A percentile compares a stretch with the other conserved stretches of the same genome.
Conservation (phyloP, 1,284 basidiomycete genomes). For the Boletus semigastroideus region DNA sequence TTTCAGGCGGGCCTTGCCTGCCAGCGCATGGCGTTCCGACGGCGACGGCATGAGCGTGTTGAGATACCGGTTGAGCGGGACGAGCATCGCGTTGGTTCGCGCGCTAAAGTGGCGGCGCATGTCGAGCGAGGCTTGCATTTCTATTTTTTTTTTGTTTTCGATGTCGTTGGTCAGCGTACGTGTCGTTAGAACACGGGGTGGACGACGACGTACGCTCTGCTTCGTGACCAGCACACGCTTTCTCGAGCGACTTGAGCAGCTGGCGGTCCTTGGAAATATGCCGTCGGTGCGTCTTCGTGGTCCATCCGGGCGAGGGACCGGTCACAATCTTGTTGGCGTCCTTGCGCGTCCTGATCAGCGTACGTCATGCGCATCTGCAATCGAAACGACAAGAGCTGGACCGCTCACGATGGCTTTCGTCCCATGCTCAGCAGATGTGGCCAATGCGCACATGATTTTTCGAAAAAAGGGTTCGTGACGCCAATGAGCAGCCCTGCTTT, state of each 20-base stretch:
- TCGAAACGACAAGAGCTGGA: not conserved
- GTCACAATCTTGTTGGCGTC: conserved; percentile 33
- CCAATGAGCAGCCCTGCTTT: conserved; percentile 84
- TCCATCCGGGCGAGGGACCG: conserved; percentile 69
- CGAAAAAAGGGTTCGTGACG: conserved; percentile 94
- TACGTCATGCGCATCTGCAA: not conserved
- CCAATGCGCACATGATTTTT: conserved; percentile 88
- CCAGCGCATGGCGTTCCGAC: conserved; percentile 40
- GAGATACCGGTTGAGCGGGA: conserved; percentile 91
- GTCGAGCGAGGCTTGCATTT: conserved; percentile 61
- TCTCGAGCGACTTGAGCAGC: conserved; percentile 68
- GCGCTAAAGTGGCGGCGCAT: conserved; percentile 86
- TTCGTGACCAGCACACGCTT: conserved; percentile 50
- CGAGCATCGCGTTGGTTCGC: conserved; percentile 86
- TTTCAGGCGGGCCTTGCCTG: conserved; percentile 49
- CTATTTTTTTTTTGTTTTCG: conserved; percentile 35
- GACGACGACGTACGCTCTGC: conserved; percentile 47
- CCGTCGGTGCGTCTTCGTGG: conserved; percentile 77
- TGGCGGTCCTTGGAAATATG: conserved; percentile 83
- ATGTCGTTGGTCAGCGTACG: not conserved
- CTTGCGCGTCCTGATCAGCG: conserved; percentile 11
- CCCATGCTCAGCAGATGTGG: conserved; percentile 82
- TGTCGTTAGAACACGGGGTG: not conserved
- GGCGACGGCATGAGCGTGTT: conserved; percentile 83
- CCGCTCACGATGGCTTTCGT: conserved; percentile 41